Percentiles rank a stretch among this genome's conserved stretches.
Conservation (phyloP, 495 filamentous ascomycete genomes). For the Barbatosphaeria neglecta region DNA sequence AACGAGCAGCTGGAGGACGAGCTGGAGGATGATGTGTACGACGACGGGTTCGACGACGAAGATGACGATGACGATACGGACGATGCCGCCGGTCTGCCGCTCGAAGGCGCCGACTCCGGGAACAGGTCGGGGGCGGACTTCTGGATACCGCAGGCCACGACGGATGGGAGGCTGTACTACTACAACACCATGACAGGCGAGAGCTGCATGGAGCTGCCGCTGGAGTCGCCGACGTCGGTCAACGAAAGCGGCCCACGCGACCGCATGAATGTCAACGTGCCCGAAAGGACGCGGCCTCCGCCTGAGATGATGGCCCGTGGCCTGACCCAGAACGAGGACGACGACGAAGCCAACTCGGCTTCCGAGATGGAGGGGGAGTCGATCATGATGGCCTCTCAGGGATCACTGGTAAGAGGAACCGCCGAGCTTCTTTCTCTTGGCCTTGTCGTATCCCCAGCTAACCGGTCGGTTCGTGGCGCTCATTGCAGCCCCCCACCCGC, state of each 20-base stretch:
- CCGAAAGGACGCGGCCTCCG: conserved; percentile 81
- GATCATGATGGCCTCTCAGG: conserved; percentile 32
- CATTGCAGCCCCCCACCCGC: conserved; percentile 41
- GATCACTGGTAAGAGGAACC: conserved; percentile 35
- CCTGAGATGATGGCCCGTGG: conserved; percentile 86
- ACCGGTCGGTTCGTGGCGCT: conserved; percentile 8
- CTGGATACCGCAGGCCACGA: conserved; percentile 96
- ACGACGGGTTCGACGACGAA: conserved; percentile 14
- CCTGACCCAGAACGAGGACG: conserved; percentile 71
- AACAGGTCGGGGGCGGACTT: conserved; percentile 85
- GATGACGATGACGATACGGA: conserved; percentile 57
- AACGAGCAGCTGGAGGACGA: conserved; percentile 66
- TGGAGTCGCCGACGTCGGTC: conserved; percentile 74
- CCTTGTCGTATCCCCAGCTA: neutral
- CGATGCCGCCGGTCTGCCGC: conserved; percentile 47
- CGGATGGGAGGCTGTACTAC: conserved; percentile 88
- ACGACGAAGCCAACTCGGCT: conserved; percentile 64
- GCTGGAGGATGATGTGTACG: conserved; percentile 37
- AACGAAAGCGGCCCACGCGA: conserved; percentile 80
- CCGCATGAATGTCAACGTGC: conserved; percentile 74
- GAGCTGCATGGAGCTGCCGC: conserved; percentile 82
- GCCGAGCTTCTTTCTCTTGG: neutral
- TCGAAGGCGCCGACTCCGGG: conserved; percentile 53
- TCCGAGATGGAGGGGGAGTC: conserved; percentile 68
- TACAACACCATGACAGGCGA: conserved; percentile 94